Percentiles rank a stretch among this genome's conserved stretches.
phyloP scores from a whole-genome alignment of 202 grass and related monocot genomes.

The Schoenoplectus triqueter region DNA sequence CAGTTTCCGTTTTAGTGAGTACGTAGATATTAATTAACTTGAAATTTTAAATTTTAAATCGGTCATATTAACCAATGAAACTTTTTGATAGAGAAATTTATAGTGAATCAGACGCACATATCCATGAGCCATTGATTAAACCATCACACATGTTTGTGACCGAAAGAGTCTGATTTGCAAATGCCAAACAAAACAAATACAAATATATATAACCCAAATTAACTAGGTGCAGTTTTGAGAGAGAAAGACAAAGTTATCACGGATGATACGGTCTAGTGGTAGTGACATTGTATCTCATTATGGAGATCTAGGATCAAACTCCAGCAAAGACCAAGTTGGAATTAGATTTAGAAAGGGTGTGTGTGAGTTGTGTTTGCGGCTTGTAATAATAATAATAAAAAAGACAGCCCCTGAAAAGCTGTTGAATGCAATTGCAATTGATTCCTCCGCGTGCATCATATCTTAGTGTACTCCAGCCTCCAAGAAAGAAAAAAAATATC shows the following conservation, averaged over 20 bases:
- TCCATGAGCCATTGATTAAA: background rate
- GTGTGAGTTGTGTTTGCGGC: too few species aligned
- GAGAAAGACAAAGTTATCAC: too few species aligned
- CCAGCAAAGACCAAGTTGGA: too few species aligned
- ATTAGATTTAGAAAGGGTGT: too few species aligned
- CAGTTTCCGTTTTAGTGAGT: background rate
- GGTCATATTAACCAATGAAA: conserved; percentile 3
- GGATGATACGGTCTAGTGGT: too few species aligned
- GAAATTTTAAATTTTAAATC: background rate
- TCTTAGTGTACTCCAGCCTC: conserved; percentile 13
- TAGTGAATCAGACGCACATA: background rate
- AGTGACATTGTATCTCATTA: too few species aligned
- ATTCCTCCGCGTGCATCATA: conserved; percentile 27
- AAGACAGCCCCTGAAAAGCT: conserved; percentile 5
- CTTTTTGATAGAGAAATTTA: background rate
- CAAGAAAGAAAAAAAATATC: conserved; percentile 23
- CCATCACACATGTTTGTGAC: background rate
- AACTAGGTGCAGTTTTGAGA: too few species aligned
- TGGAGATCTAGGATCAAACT: too few species aligned
- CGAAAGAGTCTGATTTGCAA: background rate
- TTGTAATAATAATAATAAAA: too few species aligned
- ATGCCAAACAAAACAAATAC: background rate
- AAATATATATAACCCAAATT: too few species aligned
- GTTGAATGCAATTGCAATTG: background rate
- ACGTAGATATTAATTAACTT: background rate